These are phyloP conservation scores for Aureobasidium namibiae DNA, from an alignment of 2,329 filamentous ascomycete genomes.

Conservation along the genomic window DNA sequence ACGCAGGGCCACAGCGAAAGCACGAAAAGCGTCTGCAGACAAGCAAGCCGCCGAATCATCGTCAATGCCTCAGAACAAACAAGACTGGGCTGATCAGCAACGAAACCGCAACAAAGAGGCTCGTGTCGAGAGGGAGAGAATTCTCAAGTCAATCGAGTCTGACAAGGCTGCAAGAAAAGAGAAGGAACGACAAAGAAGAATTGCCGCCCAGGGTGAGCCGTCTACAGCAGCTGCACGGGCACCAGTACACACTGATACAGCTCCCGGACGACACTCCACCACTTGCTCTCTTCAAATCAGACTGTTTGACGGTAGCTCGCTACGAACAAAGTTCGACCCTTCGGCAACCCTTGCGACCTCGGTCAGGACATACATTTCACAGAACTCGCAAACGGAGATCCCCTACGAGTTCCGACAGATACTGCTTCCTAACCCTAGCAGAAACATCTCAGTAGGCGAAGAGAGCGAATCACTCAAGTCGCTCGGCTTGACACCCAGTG, in stretches of 20 bases:
- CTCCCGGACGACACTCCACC: background rate
- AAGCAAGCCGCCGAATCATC: conserved; percentile 22
- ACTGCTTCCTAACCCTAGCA: conserved; percentile 67
- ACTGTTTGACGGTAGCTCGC: conserved; percentile 73
- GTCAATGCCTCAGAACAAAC: conserved; percentile 19
- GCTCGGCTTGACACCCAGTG: conserved; percentile 67
- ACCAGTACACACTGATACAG: background rate
- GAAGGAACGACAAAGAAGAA: conserved; percentile 44
- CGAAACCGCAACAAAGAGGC: conserved; percentile 57
- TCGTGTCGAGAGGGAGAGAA: conserved; percentile 59
- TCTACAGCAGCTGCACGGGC: conserved; percentile 26
- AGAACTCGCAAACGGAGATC: conserved; percentile 29
- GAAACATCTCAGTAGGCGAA: conserved; percentile 64
- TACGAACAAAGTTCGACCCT: conserved; percentile 58
- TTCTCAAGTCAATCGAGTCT: conserved; percentile 66
- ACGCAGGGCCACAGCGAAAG: conserved; percentile 28
- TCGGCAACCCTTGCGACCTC: conserved; percentile 55
- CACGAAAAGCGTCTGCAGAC: conserved; percentile 31
- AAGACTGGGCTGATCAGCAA: conserved; percentile 33
- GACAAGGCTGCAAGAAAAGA: conserved; percentile 63
- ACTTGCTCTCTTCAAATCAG: conserved; percentile 58
- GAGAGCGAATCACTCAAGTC: conserved; percentile 61
- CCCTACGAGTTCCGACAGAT: conserved; percentile 83
- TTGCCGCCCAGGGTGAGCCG: conserved; percentile 26
- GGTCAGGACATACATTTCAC: conserved; percentile 71